Conservation (phyloP, 805 yeast species). For the Candida saitoana region DNA sequence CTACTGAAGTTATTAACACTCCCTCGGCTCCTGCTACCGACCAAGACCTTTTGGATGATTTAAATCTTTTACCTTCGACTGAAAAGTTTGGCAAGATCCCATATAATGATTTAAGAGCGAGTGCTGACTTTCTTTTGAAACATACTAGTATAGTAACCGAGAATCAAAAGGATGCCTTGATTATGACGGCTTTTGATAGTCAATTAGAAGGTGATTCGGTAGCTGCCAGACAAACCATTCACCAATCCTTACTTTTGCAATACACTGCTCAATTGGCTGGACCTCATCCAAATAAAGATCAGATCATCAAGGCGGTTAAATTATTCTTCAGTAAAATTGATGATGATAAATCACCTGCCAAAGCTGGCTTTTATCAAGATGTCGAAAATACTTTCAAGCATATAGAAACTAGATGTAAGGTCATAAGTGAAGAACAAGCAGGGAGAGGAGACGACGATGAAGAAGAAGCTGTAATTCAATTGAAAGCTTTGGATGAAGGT, state of each 20-base stretch:
- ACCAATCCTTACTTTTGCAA: slow-evolving; percentile 75
- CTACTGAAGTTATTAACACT: slow-evolving; percentile 23
- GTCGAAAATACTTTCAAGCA: slow-evolving; percentile 72
- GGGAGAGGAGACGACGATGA: slow-evolving; percentile 22
- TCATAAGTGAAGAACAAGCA: slow-evolving; percentile 53
- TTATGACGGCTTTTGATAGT: slow-evolving; percentile 88
- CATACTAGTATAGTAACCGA: slow-evolving; percentile 72
- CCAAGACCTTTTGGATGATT: slow-evolving; percentile 41
- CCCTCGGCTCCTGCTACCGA: slow-evolving; percentile 11
- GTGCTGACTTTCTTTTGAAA: slow-evolving; percentile 49
- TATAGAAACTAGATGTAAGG: slow-evolving; percentile 67
- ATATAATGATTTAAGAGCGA: slow-evolving; percentile 41
- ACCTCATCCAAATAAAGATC: slow-evolving; percentile 25
- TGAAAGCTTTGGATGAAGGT: slow-evolving; percentile 82
- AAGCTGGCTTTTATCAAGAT: slow-evolving; percentile 65
- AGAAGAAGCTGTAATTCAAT: slow-evolving; percentile 79
- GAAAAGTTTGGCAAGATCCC: slow-evolving; percentile 58
- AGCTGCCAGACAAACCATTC: slow-evolving; percentile 62
- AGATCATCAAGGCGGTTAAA: slow-evolving; percentile 44
- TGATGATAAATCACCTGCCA: slow-evolving; percentile 55
- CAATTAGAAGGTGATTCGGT: slow-evolving; percentile 60
- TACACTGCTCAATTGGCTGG: slow-evolving; percentile 53
- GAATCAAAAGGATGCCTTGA: slow-evolving; percentile 84
- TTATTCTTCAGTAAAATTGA: slow-evolving; percentile 65
- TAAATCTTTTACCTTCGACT: slow-evolving; percentile 61